Evolutionary conservation across 257 asterid genomes (phyloP).

Genomic region (Solanum piurae): DNA sequence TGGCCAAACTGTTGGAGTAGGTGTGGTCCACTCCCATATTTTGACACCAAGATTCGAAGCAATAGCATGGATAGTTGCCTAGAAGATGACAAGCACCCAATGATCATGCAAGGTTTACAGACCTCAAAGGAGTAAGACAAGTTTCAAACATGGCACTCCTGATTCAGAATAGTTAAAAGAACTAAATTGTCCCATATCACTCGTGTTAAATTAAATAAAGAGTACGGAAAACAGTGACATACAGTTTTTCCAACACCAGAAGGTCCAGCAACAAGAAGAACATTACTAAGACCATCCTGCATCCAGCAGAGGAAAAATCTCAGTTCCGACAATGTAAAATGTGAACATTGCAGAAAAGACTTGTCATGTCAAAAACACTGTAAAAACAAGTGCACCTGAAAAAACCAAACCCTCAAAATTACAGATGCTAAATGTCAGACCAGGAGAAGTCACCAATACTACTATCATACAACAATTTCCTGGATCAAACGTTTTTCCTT

Average conservation of each 20-base stretch:
- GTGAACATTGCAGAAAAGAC: neutral
- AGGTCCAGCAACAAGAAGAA: conserved; percentile 75
- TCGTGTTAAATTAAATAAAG: neutral
- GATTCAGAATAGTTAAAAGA: neutral
- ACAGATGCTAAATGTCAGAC: neutral
- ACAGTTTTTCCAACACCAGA: conserved; percentile 99
- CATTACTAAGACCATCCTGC: conserved; percentile 45
- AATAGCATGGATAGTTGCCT: conserved; percentile 72
- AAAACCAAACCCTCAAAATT: neutral
- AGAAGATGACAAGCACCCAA: conserved; percentile 17
- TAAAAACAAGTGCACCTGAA: neutral
- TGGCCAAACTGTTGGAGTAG: conserved; percentile 86
- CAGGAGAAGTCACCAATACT: neutral
- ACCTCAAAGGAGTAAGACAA: neutral
- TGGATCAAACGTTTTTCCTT: neutral
- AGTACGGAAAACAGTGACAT: conserved; percentile 21
- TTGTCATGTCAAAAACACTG: neutral
- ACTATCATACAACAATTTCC: neutral
- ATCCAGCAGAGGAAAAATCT: conserved; percentile 5
- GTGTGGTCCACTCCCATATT: conserved; percentile 85
- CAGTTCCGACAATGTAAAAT: neutral
- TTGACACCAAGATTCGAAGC: conserved; percentile 67
- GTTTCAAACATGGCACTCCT: neutral
- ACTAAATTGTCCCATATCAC: conserved; percentile 1
- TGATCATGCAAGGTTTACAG: conserved; percentile 1